phyloP scores from a whole-genome alignment of 345 rosid species.

The Firmiana major region DNA sequence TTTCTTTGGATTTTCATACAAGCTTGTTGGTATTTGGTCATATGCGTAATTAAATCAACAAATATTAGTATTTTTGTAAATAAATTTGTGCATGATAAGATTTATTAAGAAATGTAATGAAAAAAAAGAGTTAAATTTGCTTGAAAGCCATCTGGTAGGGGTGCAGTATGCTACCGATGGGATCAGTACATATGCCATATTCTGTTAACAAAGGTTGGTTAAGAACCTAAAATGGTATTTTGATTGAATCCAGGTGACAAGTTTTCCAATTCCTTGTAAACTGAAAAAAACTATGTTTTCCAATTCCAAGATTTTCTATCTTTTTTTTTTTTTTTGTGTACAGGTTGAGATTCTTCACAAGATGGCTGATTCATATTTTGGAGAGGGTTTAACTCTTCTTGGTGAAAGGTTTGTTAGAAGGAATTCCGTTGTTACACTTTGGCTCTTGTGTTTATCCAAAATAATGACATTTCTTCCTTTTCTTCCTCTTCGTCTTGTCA shows the following conservation, averaged over 20 bases:
- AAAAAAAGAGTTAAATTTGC: neutral
- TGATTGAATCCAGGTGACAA: neutral
- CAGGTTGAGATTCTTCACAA: conserved; percentile 59
- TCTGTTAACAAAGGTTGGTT: conserved; percentile 2
- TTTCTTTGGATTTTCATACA: neutral
- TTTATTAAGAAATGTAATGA: neutral
- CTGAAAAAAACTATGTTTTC: neutral
- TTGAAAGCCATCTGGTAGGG: neutral
- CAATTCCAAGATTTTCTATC: neutral
- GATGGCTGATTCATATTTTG: conserved; percentile 61
- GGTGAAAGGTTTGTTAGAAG: conserved; percentile 54
- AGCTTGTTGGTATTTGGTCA: neutral
- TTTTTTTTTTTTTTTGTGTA: neutral
- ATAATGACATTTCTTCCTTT: neutral
- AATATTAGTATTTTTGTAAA: neutral
- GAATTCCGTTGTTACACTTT: conserved; percentile 3
- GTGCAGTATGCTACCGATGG: neutral
- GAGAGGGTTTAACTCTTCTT: conserved; percentile 90
- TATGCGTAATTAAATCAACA: neutral
- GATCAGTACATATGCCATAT: neutral
- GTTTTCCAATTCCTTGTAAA: neutral
- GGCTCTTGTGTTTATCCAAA: neutral
- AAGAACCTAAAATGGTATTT: neutral
- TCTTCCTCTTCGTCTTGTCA: neutral
- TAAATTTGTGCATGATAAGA: neutral